phyloP scores from a whole-genome alignment of 1,284 basidiomycete species.

The Cutaneotrichosporon spelunceum region DNA sequence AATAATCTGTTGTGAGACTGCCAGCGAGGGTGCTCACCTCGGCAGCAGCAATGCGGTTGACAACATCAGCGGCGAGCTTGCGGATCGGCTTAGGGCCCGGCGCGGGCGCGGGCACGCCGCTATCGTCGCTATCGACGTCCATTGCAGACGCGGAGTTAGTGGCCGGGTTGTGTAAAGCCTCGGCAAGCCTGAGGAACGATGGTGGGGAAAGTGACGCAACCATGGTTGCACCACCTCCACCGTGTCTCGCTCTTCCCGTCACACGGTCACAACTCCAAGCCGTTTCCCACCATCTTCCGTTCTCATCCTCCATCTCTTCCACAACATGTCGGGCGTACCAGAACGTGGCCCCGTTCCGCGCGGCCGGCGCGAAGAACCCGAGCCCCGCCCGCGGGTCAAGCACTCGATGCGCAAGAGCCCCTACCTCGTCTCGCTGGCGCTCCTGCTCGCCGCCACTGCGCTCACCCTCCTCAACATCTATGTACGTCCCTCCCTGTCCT shows the following conservation, averaged over 20 bases:
- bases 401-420: slow-evolving; percentile 47
- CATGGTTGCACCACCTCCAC: slow-evolving; percentile 7
- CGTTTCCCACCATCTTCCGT: slow-evolving; percentile 11
- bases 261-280: too few species aligned
- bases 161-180: not conserved
- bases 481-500: slow-evolving; percentile 25
- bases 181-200: too few species aligned
- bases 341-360: slow-evolving; percentile 7
- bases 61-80: slow-evolving; percentile 55
- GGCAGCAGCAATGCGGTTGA: slow-evolving; percentile 63
- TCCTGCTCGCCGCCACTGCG: slow-evolving; percentile 45
- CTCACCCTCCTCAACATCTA: slow-evolving; percentile 48
- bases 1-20: slow-evolving; percentile 67
- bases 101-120: not conserved
- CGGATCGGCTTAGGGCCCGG: slow-evolving; percentile 42
- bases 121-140: slow-evolving; percentile 2
- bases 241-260: not conserved
- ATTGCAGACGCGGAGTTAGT: not conserved
- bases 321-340: slow-evolving; percentile 8
- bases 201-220: slow-evolving; percentile 2
- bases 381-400: slow-evolving; percentile 21
- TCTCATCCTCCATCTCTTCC: not conserved
- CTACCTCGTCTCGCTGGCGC: slow-evolving; percentile 44
- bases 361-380: not conserved
- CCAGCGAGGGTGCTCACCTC: slow-evolving; percentile 50